These are phyloP conservation scores for Coemansia sp. DNA, from an alignment of 192 early-diverging fungal species.

Conservation along the genomic window DNA sequence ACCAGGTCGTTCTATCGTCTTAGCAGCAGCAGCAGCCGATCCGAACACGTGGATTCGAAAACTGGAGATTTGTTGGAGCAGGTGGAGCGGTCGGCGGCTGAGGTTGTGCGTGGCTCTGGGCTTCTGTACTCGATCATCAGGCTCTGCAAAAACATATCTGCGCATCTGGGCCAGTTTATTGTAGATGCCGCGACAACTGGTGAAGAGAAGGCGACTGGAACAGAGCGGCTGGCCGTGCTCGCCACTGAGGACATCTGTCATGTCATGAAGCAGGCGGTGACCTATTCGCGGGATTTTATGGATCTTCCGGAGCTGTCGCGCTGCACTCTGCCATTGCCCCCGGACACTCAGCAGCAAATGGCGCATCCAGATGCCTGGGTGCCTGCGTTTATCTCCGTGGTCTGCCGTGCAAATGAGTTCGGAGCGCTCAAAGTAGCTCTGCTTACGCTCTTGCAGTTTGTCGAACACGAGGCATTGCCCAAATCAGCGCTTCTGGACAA, in stretches of 20 bases:
- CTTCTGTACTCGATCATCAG: slow-evolving; percentile 26
- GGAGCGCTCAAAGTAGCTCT: slow-evolving; percentile 20
- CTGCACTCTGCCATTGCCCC: slow-evolving; percentile 16
- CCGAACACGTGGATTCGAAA: neutral
- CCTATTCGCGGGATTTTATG: slow-evolving; percentile 27
- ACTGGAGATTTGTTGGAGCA: neutral
- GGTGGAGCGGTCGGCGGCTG: slow-evolving; percentile 26
- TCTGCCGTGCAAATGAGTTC: slow-evolving; percentile 18
- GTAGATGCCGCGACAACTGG: neutral
- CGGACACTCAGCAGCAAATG: neutral
- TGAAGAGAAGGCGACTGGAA: neutral
- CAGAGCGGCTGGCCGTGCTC: slow-evolving; percentile 3
- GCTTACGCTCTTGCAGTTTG: slow-evolving; percentile 31
- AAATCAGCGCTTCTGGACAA: neutral
- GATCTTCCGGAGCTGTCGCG: slow-evolving; percentile 1
- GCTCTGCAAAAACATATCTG: slow-evolving; percentile 25
- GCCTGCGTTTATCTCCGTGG: slow-evolving; percentile 20
- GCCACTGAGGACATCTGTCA: slow-evolving; percentile 46
- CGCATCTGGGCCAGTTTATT: slow-evolving; percentile 17
- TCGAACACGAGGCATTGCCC: slow-evolving; percentile 17
- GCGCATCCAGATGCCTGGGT: slow-evolving; percentile 26
- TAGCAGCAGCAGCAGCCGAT: slow-evolving; percentile 11
- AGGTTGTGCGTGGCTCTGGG: slow-evolving; percentile 35
- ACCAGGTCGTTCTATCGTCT: slow-evolving; percentile 32
- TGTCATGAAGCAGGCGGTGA: slow-evolving; percentile 23